These are phyloP conservation scores for Artomyces pyxidatus DNA, from an alignment of 768 basidiomycete genomes.

Conservation along the genomic window DNA sequence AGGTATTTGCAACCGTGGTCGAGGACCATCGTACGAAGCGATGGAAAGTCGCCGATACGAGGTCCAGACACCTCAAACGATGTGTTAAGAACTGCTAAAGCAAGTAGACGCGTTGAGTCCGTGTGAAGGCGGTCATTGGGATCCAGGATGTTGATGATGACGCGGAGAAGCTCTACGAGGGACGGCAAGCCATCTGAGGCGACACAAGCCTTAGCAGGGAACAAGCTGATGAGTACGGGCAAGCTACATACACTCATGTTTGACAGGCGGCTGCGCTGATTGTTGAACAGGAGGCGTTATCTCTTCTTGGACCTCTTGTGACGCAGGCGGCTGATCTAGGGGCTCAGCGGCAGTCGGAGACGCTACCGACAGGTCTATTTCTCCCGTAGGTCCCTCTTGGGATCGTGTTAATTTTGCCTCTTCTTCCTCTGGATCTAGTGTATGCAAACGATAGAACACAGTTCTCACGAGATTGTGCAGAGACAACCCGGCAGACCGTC, in stretches of 20 bases:
- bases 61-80: constrained; percentile 81
- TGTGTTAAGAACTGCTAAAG: constrained; percentile 79
- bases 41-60: constrained; percentile 69
- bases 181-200: constrained; percentile 84
- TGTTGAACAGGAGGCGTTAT: constrained; percentile 9
- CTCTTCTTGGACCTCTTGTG: not conserved
- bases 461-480: constrained; percentile 84
- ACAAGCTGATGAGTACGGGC: not conserved
- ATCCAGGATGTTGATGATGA: constrained; percentile 91
- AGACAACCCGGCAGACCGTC: constrained; percentile 79
- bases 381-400: constrained; percentile 29
- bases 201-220: not conserved
- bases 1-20: constrained; percentile 94
- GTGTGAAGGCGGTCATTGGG: constrained; percentile 94
- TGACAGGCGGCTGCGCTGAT: not conserved
- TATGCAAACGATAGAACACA: constrained; percentile 69
- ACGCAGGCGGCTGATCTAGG: not conserved
- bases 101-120: constrained; percentile 87
- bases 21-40: constrained; percentile 65
- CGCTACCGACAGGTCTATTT: not conserved
- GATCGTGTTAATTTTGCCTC: constrained; percentile 55
- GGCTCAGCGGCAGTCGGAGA: not conserved
- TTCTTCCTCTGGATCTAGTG: constrained; percentile 55
- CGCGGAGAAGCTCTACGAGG: constrained; percentile 85
- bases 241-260: not conserved